A percentile compares a stretch with the other conserved stretches of the same genome.
Evolutionary conservation across 257 asterid species (phyloP).

Genomic region (Nicotiana attenuata): DNA sequence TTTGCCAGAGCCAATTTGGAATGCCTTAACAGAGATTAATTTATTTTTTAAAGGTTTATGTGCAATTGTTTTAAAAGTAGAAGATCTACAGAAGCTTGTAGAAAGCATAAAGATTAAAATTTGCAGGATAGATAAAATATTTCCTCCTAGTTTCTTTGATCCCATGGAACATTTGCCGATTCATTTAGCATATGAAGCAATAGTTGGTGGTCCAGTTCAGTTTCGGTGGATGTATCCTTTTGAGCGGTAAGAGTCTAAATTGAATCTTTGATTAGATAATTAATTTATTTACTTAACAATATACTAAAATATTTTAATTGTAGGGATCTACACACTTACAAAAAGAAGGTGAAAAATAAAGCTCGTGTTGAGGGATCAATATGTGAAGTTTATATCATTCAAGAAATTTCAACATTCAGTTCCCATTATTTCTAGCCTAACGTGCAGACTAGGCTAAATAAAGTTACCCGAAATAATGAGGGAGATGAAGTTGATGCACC

Average conservation of each 20-base stretch:
- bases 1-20: no score
- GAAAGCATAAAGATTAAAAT: not conserved
- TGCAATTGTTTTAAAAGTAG: not conserved
- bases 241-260: not conserved
- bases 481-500: no score
- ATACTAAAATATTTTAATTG: not conserved
- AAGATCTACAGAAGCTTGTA: not conserved
- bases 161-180: not conserved
- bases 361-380: not conserved
- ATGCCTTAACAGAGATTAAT: no score
- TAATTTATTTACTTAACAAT: not conserved
- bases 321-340: not conserved
- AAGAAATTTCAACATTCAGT: not conserved
- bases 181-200: not conserved
- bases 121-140: slow-evolving; percentile 1
- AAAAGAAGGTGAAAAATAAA: not conserved
- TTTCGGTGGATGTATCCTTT: no score
- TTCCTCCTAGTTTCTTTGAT: not conserved
- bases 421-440: not conserved
- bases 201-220: not conserved
- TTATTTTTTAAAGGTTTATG: slow-evolving; percentile 1
- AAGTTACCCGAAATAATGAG: no score
- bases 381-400: not conserved
- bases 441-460: no score
- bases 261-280: not conserved